phyloP scores from a whole-genome alignment of 345 rosid species.

The Ceriops decandra region DNA sequence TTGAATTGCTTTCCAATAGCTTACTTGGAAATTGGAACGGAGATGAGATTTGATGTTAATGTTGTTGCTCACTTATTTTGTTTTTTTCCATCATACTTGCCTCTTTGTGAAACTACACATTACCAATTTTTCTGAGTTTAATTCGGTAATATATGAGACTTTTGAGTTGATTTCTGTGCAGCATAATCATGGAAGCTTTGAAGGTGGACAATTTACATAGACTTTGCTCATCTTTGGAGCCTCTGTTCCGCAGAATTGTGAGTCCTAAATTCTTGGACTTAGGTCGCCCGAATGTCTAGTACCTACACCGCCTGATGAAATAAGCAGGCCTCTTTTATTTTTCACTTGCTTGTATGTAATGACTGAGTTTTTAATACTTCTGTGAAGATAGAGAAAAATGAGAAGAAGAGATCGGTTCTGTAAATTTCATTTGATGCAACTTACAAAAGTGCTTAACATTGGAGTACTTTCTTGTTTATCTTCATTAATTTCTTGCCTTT shows the following conservation, averaged over 20 bases:
- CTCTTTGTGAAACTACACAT: conserved; percentile 3
- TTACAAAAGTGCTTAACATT: background rate
- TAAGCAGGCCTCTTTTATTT: background rate
- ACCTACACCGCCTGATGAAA: background rate
- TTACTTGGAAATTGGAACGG: background rate
- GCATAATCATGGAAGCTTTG: conserved; percentile 92
- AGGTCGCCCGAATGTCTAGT: background rate
- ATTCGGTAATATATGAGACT: background rate
- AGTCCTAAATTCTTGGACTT: conserved; percentile 25
- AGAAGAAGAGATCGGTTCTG: background rate
- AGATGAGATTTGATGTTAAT: background rate
- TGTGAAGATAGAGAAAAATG: background rate
- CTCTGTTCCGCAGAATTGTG: conserved; percentile 86
- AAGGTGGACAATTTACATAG: conserved; percentile 90
- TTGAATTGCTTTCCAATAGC: background rate
- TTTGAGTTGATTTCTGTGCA: conserved; percentile 34
- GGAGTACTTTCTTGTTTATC: background rate
- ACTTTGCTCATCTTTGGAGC: conserved; percentile 92
- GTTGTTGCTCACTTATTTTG: background rate
- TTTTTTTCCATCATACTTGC: background rate
- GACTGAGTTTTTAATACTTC: too few species aligned
- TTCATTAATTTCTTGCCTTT: background rate
- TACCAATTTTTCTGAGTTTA: background rate
- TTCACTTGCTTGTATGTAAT: background rate
- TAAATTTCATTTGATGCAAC: background rate